Evolutionary conservation across 805 yeast species (phyloP), one percentile per base, ranked within the genome.

Genomic region (Cyberlindnera japonica): DNA sequence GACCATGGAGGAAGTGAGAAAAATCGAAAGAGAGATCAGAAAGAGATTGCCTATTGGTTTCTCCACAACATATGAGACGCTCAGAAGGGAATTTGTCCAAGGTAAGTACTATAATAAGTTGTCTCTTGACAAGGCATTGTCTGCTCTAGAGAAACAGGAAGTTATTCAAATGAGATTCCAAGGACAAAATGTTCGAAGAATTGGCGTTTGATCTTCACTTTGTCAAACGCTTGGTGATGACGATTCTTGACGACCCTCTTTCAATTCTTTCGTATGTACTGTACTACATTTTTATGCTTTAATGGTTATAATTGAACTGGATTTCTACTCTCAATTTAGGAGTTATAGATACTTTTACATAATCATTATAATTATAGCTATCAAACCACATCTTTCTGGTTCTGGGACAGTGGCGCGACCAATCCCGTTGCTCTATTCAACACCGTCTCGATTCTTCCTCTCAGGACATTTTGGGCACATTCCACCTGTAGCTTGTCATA

Each of bases 11-110:
- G 93, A 90, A 56, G 88, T 91, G 33, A 74, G 77, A 49, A 74
- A 72, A 54, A 86, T 93, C 40, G 96, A 90, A 58, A 79, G 75
- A 35, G 95, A 88, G 60, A 73, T 93, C 51, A 80, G 88, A 62
- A 80, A 93, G 63, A 79, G 98, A 62, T 72, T 93, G 49, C 97
- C 98, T 13, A 82, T 93, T 48, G 99, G 99, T 16, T 93, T 96
- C 90, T 84, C 95, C 26, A 89, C 98, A 0, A 81, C 91, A 14
- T 86, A 87, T 61, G 78, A 76, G 49, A 88, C 95, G 4, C 71
- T 93, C 42, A 75, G 86, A 53, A 77, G 83, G 44, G 96, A 91
- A 64, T 84, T 90, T 60, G 86, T 84, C 15, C 81, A 74, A 23
- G 73, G 76, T 28, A 77, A 79, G 37, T 72, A 72, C 41, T 81